Evolutionary conservation across 768 basidiomycete genomes (phyloP).

Genomic region (Leccinum variicolor): DNA sequence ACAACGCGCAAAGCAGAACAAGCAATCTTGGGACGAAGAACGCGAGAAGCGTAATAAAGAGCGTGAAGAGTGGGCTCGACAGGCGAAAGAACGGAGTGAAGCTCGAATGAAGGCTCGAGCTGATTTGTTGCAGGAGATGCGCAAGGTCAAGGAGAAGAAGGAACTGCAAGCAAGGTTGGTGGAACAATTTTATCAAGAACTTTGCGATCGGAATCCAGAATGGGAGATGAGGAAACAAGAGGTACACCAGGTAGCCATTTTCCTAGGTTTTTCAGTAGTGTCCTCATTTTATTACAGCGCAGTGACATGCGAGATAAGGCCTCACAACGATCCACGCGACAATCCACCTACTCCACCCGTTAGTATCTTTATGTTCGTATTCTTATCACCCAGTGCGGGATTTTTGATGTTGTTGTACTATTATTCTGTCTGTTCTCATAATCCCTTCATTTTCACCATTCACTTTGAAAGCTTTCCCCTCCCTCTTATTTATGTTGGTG

Average conservation of each 20-base stretch:
- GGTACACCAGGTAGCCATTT: conserved; percentile 45
- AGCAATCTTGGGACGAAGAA: conserved; percentile 33
- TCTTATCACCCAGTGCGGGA: conserved; percentile 24
- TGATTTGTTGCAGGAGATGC: conserved; percentile 35
- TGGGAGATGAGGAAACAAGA: conserved; percentile 56
- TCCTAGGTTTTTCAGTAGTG: neutral
- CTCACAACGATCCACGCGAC: conserved; percentile 17
- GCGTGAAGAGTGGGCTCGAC: conserved; percentile 52
- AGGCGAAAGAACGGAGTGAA: conserved; percentile 46
- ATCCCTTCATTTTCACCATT: conserved; percentile 5
- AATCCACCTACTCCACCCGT: conserved; percentile 4
- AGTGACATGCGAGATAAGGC: conserved; percentile 28
- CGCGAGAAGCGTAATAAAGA: conserved; percentile 44
- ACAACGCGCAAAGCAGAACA: conserved; percentile 24
- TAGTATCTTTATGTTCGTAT: conserved; percentile 28
- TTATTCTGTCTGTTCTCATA: neutral
- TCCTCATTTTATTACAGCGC: conserved; percentile 23
- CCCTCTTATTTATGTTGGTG: conserved; percentile 3
- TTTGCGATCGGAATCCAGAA: conserved; percentile 56
- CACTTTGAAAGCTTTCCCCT: neutral
- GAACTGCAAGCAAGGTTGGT: conserved; percentile 41
- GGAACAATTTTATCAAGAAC: conserved; percentile 52
- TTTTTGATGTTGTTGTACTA: conserved; percentile 27
- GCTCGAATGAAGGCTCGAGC: conserved; percentile 46
- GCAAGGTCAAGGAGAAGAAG: conserved; percentile 40